phyloP scores from a whole-genome alignment of 2,329 filamentous ascomycete genomes.

The Fonsecaea nubica region DNA sequence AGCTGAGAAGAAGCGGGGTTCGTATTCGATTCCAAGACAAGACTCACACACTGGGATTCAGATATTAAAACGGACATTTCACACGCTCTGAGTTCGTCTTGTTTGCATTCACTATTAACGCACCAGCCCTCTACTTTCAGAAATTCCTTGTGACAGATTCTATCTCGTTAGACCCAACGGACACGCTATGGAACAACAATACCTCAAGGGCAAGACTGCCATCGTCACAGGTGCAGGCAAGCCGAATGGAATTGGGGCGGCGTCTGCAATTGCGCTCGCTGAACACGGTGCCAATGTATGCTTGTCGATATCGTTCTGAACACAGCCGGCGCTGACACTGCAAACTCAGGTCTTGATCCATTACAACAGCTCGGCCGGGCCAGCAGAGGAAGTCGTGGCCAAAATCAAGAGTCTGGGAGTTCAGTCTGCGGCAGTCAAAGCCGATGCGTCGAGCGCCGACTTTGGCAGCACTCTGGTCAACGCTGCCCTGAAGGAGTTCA shows the following conservation, averaged over 20 bases:
- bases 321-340: conserved; percentile 36
- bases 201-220: conserved; percentile 39
- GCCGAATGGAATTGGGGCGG: conserved; percentile 41
- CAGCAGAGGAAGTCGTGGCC: conserved; percentile 42
- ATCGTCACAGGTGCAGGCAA: conserved; percentile 43
- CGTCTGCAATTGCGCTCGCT: conserved; percentile 30
- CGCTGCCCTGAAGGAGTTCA: conserved; percentile 33
- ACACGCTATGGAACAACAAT: conserved; percentile 28
- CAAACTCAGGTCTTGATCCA: conserved; percentile 42
- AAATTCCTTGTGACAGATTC: background rate
- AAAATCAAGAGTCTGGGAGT: conserved; percentile 29
- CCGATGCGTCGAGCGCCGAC: conserved; percentile 27
- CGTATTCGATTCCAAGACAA: background rate
- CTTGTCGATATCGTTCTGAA: background rate
- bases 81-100: background rate
- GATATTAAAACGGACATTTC: background rate
- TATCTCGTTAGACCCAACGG: background rate
- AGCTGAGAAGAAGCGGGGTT: background rate
- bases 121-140: background rate
- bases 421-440: conserved; percentile 29
- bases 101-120: background rate
- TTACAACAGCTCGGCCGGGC: conserved; percentile 41
- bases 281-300: conserved; percentile 34
- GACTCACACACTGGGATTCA: background rate
- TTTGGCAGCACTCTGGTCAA: conserved; percentile 32